Evolutionary conservation across 352 stramenopile genomes (phyloP).

Genomic region (Phytophthora sp.): DNA sequence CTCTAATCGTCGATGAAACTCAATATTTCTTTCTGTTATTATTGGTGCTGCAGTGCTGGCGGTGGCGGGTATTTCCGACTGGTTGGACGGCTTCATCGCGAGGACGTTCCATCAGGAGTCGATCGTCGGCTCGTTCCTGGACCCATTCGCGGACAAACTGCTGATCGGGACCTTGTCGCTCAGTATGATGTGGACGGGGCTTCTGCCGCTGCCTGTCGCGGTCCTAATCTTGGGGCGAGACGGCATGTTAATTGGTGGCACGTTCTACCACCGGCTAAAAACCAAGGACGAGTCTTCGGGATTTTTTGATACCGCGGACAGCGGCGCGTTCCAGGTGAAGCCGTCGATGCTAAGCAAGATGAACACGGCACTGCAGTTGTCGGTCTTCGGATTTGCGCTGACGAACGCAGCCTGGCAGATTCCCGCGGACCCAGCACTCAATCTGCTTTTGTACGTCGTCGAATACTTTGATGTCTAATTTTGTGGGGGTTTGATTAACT

Average conservation of each 20-base stretch:
- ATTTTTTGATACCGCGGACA: conserved; percentile 85
- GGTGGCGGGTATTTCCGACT: conserved; percentile 76
- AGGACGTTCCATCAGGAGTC: conserved; percentile 79
- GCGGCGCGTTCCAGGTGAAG: conserved; percentile 72
- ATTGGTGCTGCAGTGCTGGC: conserved; percentile 57
- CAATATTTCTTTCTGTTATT: conserved; percentile 3
- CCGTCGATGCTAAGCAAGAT: conserved; percentile 78
- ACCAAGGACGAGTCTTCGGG: conserved; percentile 71
- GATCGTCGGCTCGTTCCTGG: conserved; percentile 82
- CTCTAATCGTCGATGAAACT: neutral
- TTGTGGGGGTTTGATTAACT: conserved; percentile 1
- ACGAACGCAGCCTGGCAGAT: conserved; percentile 80
- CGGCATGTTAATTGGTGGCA: conserved; percentile 73
- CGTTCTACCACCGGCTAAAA: conserved; percentile 76
- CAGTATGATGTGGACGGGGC: conserved; percentile 71
- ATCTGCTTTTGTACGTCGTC: conserved; percentile 68
- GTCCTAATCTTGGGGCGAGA: conserved; percentile 79
- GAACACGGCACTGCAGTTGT: conserved; percentile 83
- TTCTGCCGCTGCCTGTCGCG: conserved; percentile 70
- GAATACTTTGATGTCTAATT: conserved; percentile 4
- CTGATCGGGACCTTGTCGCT: conserved; percentile 78
- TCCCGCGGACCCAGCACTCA: conserved; percentile 56
- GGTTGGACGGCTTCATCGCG: conserved; percentile 84
- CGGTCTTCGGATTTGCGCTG: conserved; percentile 73
- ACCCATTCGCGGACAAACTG: conserved; percentile 85